Conservation (phyloP, 2,329 filamentous ascomycete genomes). For the Colletotrichum karsti region DNA sequence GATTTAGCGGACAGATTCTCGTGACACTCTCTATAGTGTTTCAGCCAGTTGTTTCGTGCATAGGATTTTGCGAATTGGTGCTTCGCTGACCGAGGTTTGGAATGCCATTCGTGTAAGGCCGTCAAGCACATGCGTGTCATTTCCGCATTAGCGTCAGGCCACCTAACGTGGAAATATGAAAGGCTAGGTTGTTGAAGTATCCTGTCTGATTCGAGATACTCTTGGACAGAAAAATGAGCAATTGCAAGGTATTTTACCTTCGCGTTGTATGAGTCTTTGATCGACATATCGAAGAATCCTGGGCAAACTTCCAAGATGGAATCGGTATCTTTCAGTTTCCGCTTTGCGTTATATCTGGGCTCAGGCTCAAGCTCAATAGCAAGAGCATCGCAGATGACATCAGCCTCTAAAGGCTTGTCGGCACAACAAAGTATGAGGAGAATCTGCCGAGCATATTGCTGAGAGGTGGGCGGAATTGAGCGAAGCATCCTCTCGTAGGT, state of each 20-base stretch:
- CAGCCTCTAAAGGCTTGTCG: no score
- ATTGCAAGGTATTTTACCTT: fast-evolving
- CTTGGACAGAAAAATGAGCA: not conserved
- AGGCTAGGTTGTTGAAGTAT: not conserved
- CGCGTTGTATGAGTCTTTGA: fast-evolving
- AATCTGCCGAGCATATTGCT: not conserved
- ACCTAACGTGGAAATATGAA: not conserved
- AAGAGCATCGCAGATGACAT: no score
- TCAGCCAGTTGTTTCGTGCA: no score
- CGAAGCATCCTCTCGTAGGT: slow-evolving; percentile 33
- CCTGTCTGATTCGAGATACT: not conserved
- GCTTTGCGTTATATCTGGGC: not conserved
- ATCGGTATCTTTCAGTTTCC: not conserved
- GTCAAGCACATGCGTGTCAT: not conserved
- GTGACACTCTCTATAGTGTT: no score
- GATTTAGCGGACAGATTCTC: no score
- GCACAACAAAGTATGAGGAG: no score
- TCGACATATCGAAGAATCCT: not conserved
- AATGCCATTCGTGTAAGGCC: no score
- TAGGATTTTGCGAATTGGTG: no score
- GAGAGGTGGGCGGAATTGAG: fast-evolving
- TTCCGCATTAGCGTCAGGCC: no score
- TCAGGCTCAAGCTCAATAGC: fast-evolving
- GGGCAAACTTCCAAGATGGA: not conserved
- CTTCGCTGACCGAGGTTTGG: no score